phyloP scores from a whole-genome alignment of 805 yeast species.

The Naumovozyma dairenensis region DNA sequence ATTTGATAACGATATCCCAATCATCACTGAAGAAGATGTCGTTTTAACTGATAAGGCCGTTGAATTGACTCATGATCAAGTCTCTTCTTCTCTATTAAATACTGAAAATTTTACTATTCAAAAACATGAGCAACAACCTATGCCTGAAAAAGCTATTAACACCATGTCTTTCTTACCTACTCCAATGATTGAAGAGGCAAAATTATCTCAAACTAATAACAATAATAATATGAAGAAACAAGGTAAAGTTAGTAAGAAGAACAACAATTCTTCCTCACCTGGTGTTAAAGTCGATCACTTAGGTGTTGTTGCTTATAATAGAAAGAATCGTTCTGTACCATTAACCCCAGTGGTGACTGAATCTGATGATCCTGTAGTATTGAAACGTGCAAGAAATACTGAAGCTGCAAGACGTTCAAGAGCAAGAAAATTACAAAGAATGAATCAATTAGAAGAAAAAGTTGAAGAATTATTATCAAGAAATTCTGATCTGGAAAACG shows the following conservation, averaged over 20 bases:
- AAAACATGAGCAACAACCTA: neutral
- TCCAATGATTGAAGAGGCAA: constrained; percentile 25
- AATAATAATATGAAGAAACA: too few species aligned
- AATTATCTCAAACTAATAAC: constrained; percentile 3
- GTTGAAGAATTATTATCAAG: constrained; percentile 54
- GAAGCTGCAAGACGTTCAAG: constrained; percentile 95
- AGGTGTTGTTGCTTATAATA: constrained; percentile 67
- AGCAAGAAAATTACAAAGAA: constrained; percentile 84
- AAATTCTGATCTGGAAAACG: constrained; percentile 52
- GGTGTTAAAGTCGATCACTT: constrained; percentile 47
- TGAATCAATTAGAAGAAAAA: constrained; percentile 69
- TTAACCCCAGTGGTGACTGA: constrained; percentile 59
- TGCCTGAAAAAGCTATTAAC: constrained; percentile 5
- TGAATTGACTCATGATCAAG: constrained; percentile 10
- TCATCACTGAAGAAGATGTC: constrained; percentile 30
- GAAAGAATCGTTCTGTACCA: constrained; percentile 67
- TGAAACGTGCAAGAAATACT: constrained; percentile 89
- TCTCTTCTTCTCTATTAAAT: neutral
- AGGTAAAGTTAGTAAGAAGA: neutral
- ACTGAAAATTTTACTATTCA: neutral
- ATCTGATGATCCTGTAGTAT: constrained; percentile 52
- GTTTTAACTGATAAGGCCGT: constrained; percentile 16
- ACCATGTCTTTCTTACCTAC: constrained; percentile 25
- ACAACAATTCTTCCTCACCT: constrained; percentile 6
- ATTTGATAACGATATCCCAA: constrained; percentile 38